Percentiles rank a stretch among this genome's conserved stretches.
Conservation (phyloP, 805 yeast species). For the Yarrowia sp. region DNA sequence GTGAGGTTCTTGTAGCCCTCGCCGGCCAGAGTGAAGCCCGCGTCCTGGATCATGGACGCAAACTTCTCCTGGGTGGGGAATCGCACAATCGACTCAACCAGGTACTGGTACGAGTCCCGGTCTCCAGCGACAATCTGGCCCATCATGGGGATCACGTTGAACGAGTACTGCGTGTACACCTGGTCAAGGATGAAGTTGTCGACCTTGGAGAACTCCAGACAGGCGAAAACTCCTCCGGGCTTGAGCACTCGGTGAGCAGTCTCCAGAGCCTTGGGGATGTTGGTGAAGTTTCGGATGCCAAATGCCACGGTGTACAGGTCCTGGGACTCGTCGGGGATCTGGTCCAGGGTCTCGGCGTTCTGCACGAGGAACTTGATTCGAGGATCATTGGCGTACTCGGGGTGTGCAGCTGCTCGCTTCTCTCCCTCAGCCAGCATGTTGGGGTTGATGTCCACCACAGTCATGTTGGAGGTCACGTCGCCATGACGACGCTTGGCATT, state of each 20-base stretch:
- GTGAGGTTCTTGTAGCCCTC: slow-evolving; percentile 93
- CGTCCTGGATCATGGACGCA: slow-evolving; percentile 88
- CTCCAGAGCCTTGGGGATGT: slow-evolving; percentile 89
- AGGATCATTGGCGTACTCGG: slow-evolving; percentile 67
- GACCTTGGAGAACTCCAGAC: slow-evolving; percentile 93
- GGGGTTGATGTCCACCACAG: slow-evolving; percentile 91
- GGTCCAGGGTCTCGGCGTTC: slow-evolving; percentile 89
- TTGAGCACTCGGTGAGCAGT: slow-evolving; percentile 95
- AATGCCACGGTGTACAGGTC: slow-evolving; percentile 96
- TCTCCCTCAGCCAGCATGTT: slow-evolving; percentile 96
- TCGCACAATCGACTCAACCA: slow-evolving; percentile 90
- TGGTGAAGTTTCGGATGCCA: slow-evolving; percentile 95
- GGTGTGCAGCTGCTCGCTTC: slow-evolving; percentile 64
- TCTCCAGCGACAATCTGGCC: slow-evolving; percentile 96
- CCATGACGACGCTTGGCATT: slow-evolving; percentile 83
- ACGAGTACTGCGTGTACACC: slow-evolving; percentile 86
- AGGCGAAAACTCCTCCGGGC: slow-evolving; percentile 98
- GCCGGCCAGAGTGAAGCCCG: slow-evolving; percentile 91
- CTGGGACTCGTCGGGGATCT: slow-evolving; percentile 83
- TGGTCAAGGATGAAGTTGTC: slow-evolving; percentile 76
- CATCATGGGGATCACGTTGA: slow-evolving; percentile 86
- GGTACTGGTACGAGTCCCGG: slow-evolving; percentile 92
- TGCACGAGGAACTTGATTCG: slow-evolving; percentile 85
- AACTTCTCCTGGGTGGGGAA: slow-evolving; percentile 94
- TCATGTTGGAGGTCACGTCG: slow-evolving; percentile 80